Evolutionary conservation across 257 asterid genomes (phyloP).

Genomic region (Rehmannia glutinosa): DNA sequence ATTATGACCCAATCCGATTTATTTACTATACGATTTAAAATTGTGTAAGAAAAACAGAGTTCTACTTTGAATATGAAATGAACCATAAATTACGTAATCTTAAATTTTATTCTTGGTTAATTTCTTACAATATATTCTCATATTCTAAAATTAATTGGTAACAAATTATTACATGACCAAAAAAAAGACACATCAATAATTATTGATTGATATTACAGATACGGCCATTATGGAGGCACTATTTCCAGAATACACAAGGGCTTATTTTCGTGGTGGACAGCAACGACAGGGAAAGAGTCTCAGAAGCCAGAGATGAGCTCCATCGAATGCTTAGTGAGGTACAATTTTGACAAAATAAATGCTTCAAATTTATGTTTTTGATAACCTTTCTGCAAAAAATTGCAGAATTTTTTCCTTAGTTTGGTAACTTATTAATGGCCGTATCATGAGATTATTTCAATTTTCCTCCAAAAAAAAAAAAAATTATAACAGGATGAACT

Average conservation of each 20-base stretch:
- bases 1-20: too few species aligned
- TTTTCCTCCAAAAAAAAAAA: too few species aligned
- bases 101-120: too few species aligned
- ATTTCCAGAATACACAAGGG: conserved; percentile 44
- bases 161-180: too few species aligned
- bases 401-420: too few species aligned
- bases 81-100: too few species aligned
- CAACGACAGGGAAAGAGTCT: conserved; percentile 35
- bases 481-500: conserved; percentile 36
- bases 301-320: conserved; percentile 47
- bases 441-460: neutral
- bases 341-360: conserved; percentile 12
- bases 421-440: too few species aligned
- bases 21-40: too few species aligned
- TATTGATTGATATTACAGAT: conserved; percentile 22
- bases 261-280: conserved; percentile 51
- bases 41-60: too few species aligned
- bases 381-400: neutral
- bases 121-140: too few species aligned
- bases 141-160: too few species aligned
- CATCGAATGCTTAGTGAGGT: conserved; percentile 47
- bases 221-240: conserved; percentile 45
- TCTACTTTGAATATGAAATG: too few species aligned
- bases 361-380: neutral
- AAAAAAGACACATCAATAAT: neutral